Evolutionary conservation across 2,329 filamentous ascomycete genomes (phyloP).

Genomic region (Sclerotinia minor): DNA sequence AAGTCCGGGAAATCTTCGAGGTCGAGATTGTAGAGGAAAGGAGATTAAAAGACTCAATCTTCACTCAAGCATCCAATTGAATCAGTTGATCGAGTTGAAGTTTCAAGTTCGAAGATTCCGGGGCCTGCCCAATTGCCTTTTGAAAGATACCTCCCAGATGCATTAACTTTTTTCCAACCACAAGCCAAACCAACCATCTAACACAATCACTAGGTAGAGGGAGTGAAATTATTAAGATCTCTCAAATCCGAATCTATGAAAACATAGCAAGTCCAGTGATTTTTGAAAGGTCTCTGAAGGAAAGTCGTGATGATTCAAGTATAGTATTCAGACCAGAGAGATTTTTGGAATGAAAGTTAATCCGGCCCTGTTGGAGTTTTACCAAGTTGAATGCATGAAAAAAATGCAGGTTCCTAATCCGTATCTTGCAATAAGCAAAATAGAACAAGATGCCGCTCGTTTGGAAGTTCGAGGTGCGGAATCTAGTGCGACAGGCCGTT

Average conservation of each 20-base stretch:
- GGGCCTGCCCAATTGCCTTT: not conserved
- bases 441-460: conserved; percentile 1
- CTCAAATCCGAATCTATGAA: not conserved
- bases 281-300: not conserved
- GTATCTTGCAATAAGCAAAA: conserved; percentile 7
- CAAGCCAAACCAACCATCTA: not conserved
- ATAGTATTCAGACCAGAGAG: conserved; percentile 11
- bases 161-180: not conserved
- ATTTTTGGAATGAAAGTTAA: not conserved
- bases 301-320: not conserved
- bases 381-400: not conserved
- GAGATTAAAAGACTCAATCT: not conserved
- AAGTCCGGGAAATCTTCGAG: conserved; percentile 10
- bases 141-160: not conserved
- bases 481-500: conserved; percentile 3
- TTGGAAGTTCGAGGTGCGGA: not conserved
- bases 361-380: not conserved
- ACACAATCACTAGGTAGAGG: not conserved
- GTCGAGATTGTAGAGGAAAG: not conserved
- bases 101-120: not conserved
- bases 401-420: not conserved
- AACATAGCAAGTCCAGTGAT: not conserved
- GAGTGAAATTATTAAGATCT: not conserved
- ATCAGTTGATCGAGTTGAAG: not conserved
- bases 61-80: conserved; percentile 1